These are phyloP conservation scores for Umbilicaria muhlenbergii DNA, from an alignment of 495 filamentous ascomycete species.

Conservation along the genomic window DNA sequence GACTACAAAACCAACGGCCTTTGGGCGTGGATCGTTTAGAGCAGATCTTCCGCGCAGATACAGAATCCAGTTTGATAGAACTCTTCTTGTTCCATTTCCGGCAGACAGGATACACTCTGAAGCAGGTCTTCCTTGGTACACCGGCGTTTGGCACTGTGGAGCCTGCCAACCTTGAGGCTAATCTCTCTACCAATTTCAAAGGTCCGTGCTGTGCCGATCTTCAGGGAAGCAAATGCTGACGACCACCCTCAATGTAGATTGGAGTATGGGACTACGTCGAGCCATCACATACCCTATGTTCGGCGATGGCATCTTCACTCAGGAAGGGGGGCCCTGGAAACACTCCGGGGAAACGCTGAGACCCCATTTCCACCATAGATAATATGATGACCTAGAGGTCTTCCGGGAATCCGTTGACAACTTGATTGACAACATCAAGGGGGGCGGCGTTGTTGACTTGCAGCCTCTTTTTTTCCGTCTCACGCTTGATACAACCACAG, in stretches of 20 bases:
- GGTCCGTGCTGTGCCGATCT: constrained; percentile 5
- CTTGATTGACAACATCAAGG: not conserved
- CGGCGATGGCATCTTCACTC: constrained; percentile 39
- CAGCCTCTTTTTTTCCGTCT: not conserved
- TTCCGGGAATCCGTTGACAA: constrained; percentile 7
- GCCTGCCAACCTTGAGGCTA: constrained; percentile 21
- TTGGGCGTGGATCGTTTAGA: constrained; percentile 22
- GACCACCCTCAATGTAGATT: constrained; percentile 15
- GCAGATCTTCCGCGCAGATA: constrained; percentile 15
- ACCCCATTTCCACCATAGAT: constrained; percentile 23
- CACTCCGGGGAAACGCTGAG: constrained; percentile 33
- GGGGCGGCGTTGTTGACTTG: not conserved
- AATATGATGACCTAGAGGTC: constrained; percentile 9
- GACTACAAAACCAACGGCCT: constrained; percentile 17
- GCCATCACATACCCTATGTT: constrained; percentile 22
- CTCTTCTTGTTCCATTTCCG: constrained; percentile 16
- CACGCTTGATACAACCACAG: constrained; percentile 9
- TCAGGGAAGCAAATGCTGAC: not conserved
- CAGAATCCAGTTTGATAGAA: constrained; percentile 17
- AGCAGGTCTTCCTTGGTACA: constrained; percentile 13
- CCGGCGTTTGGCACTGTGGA: constrained; percentile 14
- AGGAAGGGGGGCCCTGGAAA: constrained; percentile 35
- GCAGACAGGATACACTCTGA: constrained; percentile 14
- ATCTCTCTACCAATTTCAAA: constrained; percentile 24
- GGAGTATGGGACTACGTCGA: constrained; percentile 15